Conservation (phyloP, 176 grass and related monocot genomes). For the Olyra latifolia region DNA sequence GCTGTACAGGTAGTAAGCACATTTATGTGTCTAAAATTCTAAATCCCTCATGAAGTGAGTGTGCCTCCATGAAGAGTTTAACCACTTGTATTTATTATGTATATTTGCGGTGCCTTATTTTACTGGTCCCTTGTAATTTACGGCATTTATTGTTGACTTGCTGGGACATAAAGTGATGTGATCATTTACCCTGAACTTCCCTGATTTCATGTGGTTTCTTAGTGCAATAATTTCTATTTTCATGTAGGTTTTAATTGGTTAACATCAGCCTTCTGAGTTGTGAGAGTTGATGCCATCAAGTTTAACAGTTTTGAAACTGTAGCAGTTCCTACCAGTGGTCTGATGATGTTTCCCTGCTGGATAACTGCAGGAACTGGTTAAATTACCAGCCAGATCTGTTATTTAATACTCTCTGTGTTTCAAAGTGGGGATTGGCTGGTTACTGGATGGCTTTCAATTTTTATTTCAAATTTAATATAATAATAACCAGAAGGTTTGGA, state of each 20-base stretch:
- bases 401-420: background rate
- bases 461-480: background rate
- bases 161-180: constrained; percentile 8
- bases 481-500: background rate
- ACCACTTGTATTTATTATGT: background rate
- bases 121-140: background rate
- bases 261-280: background rate
- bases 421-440: background rate
- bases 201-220: constrained; percentile 1
- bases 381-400: background rate
- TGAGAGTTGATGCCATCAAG: constrained; percentile 5
- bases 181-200: background rate
- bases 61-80: background rate
- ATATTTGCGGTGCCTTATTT: background rate
- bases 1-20: constrained; percentile 61
- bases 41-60: background rate
- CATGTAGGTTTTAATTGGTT: background rate
- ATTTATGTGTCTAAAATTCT: constrained; percentile 12
- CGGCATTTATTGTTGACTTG: background rate
- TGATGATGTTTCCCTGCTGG: background rate
- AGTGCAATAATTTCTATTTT: background rate
- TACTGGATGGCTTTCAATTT: background rate
- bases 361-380: background rate
- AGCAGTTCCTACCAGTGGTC: background rate
- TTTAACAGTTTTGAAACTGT: background rate